phyloP scores from a whole-genome alignment of 192 early-diverging fungal species.

The Coemansia sp. region DNA sequence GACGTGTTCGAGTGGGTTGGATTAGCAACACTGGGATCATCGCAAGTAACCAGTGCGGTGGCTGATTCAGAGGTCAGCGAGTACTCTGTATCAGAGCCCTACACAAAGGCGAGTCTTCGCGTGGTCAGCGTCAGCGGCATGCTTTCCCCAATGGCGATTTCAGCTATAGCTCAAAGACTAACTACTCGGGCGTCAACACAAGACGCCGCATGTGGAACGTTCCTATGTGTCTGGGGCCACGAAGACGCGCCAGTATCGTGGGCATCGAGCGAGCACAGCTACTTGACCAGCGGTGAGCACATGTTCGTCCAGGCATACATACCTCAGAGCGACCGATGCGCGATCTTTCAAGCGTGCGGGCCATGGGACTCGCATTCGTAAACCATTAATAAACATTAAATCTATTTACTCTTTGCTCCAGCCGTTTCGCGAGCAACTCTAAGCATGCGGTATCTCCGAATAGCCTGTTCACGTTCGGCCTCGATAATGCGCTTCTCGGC shows the following conservation, averaged over 20 bases:
- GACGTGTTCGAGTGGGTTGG: constrained; percentile 53
- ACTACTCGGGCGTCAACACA: background rate
- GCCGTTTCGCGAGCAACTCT: constrained; percentile 35
- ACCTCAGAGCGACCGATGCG: constrained; percentile 12
- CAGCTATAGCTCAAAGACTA: background rate
- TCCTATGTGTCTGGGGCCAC: constrained; percentile 50
- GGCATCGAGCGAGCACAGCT: constrained; percentile 34
- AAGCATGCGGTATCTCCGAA: constrained; percentile 53
- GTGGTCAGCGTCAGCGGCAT: constrained; percentile 26
- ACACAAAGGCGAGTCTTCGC: background rate
- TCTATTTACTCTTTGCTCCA: background rate
- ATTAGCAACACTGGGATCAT: constrained; percentile 17
- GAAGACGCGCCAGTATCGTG: constrained; percentile 51
- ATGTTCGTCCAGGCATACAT: constrained; percentile 40
- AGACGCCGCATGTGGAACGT: constrained; percentile 1
- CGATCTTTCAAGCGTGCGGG: constrained; percentile 47
- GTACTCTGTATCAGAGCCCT: constrained; percentile 25
- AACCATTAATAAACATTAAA: background rate
- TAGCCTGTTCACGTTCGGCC: constrained; percentile 45
- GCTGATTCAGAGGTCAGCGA: constrained; percentile 6
- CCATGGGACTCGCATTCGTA: constrained; percentile 51
- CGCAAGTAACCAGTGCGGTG: background rate
- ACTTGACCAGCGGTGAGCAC: constrained; percentile 41
- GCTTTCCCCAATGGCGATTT: constrained; percentile 37
- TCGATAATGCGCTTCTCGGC: constrained; percentile 53